Percentiles rank a stretch among this genome's conserved stretches.
Conservation (phyloP, 1,284 basidiomycete genomes). For the Sanguinoderma infundibulare region DNA sequence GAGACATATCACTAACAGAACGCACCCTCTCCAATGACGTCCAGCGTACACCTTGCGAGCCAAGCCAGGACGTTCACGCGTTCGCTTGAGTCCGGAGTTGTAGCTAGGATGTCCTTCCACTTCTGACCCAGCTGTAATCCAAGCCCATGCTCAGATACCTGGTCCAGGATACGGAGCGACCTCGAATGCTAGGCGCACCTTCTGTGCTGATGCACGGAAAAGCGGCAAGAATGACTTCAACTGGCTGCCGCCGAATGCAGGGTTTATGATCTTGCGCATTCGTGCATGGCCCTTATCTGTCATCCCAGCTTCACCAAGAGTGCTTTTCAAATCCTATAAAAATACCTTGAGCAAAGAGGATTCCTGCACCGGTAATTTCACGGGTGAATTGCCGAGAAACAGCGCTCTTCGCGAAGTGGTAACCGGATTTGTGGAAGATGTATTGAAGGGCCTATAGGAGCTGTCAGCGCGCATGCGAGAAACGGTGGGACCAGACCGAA, state of each 20-base stretch:
- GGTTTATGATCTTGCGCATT: constrained; percentile 46
- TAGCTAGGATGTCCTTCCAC: constrained; percentile 27
- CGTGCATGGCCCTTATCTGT: constrained; percentile 45
- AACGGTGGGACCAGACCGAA: not conserved
- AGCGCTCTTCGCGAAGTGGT: constrained; percentile 39
- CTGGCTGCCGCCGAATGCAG: constrained; percentile 47
- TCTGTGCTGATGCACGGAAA: constrained; percentile 46
- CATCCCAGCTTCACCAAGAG: not conserved
- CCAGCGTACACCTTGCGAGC: constrained; percentile 49
- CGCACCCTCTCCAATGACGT: constrained; percentile 47
- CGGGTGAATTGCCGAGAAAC: constrained; percentile 30
- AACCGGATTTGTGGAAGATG: no score
- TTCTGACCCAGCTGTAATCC: constrained; percentile 24
- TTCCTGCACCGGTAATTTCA: constrained; percentile 34
- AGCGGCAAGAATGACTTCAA: constrained; percentile 51
- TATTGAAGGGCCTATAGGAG: constrained; percentile 36
- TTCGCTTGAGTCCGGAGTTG: constrained; percentile 4
- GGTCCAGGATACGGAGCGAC: constrained; percentile 32
- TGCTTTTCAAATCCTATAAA: not conserved
- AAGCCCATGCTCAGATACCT: not conserved
- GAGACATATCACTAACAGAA: not conserved
- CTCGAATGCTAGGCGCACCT: constrained; percentile 36
- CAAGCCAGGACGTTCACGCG: constrained; percentile 42
- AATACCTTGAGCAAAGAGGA: constrained; percentile 41
- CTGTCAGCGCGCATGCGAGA: not conserved